Evolutionary conservation across 2,329 filamentous ascomycete species (phyloP), one percentile per base, ranked within the genome.

Genomic region (Aspergillus alliaceus): DNA sequence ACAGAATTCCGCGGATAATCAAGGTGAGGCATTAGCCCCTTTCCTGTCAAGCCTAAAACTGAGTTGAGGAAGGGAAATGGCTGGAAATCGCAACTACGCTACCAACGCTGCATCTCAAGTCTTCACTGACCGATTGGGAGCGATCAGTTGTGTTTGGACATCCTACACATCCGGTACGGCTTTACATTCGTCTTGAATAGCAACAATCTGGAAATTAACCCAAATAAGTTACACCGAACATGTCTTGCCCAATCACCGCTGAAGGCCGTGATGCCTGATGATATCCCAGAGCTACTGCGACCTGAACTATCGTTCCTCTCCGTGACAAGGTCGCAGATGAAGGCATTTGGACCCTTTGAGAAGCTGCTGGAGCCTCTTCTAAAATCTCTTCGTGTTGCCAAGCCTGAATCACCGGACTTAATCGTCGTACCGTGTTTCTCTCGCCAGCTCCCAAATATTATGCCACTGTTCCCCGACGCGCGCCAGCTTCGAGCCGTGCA

Each of bases 301-400:
- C 65, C 65, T 6, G 32, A 22, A 18, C 18, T 67, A 1, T 42
- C 63, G 9, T 67, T 67, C 25, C 8, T 67, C 1, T 66, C 61
- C 2, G 34, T 67, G 11, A 57, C 57, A 14, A 53, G 51, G 3
- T 32, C 37, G 6, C 54, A 67, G 11, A 6, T 67, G 4, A 54
- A 35, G 6, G 7, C 64, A 24, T 50, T 59, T 2, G 64, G 65
- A 2, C 54, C 58, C 1, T 68, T 68, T 47, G 57, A 66, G 15
- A n/a, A 56, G 32, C 5, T 44, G 7, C 34, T 68, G 3, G 20
- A 60, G 20, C 60, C 62, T 8, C 59, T 68, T 8, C 53, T 66
- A 1, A 12, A 32, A n/a, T 49, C n/a, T 15, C 59, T 68, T 1
- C 37, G 51, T 1, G 40, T 68, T 24, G 53, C 63, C 18, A 12